A percentile compares a stretch with the other conserved stretches of the same genome.
phyloP scores from a whole-genome alignment of 345 rosid genomes.

The Dipteronia dyeriana region DNA sequence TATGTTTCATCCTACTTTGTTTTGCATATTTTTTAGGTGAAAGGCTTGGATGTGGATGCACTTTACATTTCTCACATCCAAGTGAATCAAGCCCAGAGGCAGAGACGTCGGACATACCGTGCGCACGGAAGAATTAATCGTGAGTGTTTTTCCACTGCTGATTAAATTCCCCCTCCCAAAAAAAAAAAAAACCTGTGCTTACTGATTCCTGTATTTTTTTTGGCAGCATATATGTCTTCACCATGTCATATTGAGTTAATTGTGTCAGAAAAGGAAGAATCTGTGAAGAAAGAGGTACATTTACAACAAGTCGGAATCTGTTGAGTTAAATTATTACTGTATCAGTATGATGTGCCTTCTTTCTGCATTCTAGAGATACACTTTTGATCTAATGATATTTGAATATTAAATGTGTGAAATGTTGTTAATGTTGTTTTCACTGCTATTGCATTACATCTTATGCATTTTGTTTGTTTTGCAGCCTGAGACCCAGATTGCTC shows the following conservation, averaged over 20 bases:
- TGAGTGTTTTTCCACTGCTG: conserved; percentile 25
- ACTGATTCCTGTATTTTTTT: neutral
- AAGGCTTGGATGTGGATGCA: conserved; percentile 75
- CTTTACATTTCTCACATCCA: conserved; percentile 70
- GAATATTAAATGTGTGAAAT: neutral
- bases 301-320: neutral
- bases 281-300: conserved; percentile 66
- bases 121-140: conserved; percentile 87
- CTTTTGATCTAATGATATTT: neutral
- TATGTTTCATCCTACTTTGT: neutral
- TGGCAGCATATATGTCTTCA: conserved; percentile 73
- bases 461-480: conserved; percentile 23
- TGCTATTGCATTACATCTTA: neutral
- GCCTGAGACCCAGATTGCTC: conserved; percentile 65
- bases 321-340: neutral
- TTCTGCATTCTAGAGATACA: neutral
- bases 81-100: conserved; percentile 79
- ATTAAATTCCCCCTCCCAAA: neutral
- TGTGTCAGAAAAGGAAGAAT: conserved; percentile 69
- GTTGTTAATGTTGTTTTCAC: neutral
- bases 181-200: neutral
- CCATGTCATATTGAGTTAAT: conserved; percentile 74
- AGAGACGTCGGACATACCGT: conserved; percentile 71
- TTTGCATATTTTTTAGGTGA: conserved; percentile 39
- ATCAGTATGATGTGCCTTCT: neutral